Conservation (phyloP, 2,329 filamentous ascomycete genomes). For the Orbilia ellipsospora region DNA sequence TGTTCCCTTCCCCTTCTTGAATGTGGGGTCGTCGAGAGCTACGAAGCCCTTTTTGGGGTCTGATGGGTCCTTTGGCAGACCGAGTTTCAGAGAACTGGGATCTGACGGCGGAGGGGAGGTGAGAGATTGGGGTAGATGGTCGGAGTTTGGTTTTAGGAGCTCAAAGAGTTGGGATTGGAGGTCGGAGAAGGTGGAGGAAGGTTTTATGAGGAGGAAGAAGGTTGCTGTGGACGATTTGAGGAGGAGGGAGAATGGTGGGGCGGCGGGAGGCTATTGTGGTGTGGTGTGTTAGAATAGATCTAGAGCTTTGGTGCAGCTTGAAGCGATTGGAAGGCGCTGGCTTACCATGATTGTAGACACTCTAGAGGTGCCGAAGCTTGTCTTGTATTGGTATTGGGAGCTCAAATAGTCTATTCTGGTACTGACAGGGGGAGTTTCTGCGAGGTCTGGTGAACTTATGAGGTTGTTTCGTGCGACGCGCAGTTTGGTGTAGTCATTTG, state of each 20-base stretch:
- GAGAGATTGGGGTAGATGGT: conserved; percentile 28
- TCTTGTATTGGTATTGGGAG: too few species aligned
- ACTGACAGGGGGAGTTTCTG: too few species aligned
- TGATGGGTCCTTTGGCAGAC: conserved; percentile 29
- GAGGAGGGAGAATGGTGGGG: conserved; percentile 34
- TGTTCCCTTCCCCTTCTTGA: conserved; percentile 19
- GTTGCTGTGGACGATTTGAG: conserved; percentile 49
- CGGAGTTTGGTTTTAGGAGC: conserved; percentile 14
- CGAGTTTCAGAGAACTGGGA: conserved; percentile 21
- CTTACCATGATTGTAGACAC: conserved; percentile 11
- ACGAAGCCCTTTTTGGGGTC: conserved; percentile 23
- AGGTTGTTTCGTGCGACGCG: background rate
- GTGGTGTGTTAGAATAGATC: background rate
- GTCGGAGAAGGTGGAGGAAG: conserved; percentile 25
- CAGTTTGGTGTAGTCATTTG: too few species aligned
- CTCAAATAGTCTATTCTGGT: too few species aligned
- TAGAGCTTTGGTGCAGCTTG: too few species aligned
- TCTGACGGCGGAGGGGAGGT: background rate
- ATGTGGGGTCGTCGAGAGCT: conserved; percentile 17
- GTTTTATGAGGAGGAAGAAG: conserved; percentile 45
- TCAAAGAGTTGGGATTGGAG: conserved; percentile 17
- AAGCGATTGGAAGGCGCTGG: too few species aligned
- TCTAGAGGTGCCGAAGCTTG: background rate
- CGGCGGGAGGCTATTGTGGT: conserved; percentile 8
- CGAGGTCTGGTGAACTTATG: background rate